Base-by-base conservation (phyloP, 1,284 basidiomycete species). In the Trichosporon coremiiforme region DNA sequence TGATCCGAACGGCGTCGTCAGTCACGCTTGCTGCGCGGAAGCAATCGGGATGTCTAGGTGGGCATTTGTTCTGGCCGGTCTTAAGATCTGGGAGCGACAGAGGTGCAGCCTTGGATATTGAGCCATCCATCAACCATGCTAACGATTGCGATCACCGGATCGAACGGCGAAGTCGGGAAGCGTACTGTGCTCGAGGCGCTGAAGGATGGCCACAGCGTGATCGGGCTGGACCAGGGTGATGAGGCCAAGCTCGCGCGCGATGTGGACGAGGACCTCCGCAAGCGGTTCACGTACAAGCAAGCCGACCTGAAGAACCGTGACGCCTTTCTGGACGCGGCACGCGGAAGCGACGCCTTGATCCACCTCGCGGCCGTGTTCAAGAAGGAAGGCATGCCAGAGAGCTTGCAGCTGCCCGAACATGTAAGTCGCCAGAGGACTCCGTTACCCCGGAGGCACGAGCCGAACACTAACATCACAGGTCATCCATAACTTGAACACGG, bases 81-180 rank as follows among this genome's bases (percentile, higher is more conserved):
- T 33, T 29, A n/a, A 9, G 15, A 45, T n/a, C n/a, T n/a, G n/a
- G n/a, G 20, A 22, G n/a, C 3, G 20, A 22, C 47, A 5, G 4
- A 2, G 47, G 22, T 53, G 47, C n/a, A 53, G 47, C 10, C 36
- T n/a, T n/a, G n/a, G n/a, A n/a, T n/a, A 38, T 38, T 38, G 10
- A 20, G 20, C n/a, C 31, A 31, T 33, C 13, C 31, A 33, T 31
- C n/a, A n/a, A 60, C 57, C 4, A 60, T 60, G 57, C 57, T 85
- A 74, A 84, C 76, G 25, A 83, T 89, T 57, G 88, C 86, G n/a
- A 80, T 91, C 13, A 89, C 89, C 31, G 90, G 90, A 38, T 87
- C 81, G 8, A 88, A 87, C 72, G 90, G 90, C 8, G 75, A 78
- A 33, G 86, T 92, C 22, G 90, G 90, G 12, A 84, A 80, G 68